Evolutionary conservation across 148 eudicot species (phyloP).

Genomic region (Cornus florida): DNA sequence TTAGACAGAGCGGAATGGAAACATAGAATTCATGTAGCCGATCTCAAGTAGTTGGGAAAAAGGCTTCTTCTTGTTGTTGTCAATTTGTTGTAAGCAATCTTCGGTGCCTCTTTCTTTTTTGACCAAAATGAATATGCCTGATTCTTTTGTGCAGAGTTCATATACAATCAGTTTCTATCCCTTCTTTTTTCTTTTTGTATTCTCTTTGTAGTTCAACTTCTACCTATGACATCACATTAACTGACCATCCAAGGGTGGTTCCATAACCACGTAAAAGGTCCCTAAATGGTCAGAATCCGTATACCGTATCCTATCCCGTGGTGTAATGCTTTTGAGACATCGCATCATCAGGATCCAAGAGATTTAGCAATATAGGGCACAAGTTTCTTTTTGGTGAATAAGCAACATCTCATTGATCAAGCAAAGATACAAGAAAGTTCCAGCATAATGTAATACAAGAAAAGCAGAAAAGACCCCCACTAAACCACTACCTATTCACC

Average conservation of each 20-base stretch:
- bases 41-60: no score
- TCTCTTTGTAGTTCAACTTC: not conserved
- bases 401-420: not conserved
- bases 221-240: not conserved
- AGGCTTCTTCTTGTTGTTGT: no score
- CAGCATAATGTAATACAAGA: no score
- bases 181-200: no score
- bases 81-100: not conserved
- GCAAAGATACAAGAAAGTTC: no score
- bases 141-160: not conserved
- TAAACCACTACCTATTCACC: not conserved
- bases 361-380: not conserved
- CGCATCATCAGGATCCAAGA: not conserved
- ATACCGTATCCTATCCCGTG: not conserved
- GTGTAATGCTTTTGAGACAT: not conserved
- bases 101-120: no score
- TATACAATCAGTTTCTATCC: no score
- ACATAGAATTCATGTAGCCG: no score
- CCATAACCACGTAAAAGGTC: not conserved
- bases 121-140: not conserved
- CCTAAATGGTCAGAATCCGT: not conserved
- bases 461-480: not conserved
- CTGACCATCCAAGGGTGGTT: not conserved
- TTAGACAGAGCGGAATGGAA: no score
- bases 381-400: not conserved